These are phyloP conservation scores for Spathaspora arborariae DNA, from an alignment of 805 yeast genomes.

Conservation along the genomic window DNA sequence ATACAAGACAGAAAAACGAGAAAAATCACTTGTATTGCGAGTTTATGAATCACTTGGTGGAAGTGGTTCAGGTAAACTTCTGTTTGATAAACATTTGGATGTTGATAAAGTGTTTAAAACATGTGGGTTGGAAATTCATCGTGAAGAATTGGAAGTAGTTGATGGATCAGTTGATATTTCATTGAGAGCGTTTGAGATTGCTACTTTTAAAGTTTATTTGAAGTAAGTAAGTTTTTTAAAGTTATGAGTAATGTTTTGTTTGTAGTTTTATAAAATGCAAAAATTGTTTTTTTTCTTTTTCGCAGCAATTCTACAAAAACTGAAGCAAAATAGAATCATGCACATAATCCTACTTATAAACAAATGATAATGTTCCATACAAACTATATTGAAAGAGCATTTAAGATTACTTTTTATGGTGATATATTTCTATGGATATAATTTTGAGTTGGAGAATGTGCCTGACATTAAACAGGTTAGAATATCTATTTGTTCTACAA, in stretches of 20 bases:
- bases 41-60: constrained; percentile 92
- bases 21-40: constrained; percentile 55
- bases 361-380: too few relatives aligned
- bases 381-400: too few relatives aligned
- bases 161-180: constrained; percentile 34
- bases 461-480: too few relatives aligned
- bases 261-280: neutral
- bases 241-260: neutral
- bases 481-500: too few relatives aligned
- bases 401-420: too few relatives aligned
- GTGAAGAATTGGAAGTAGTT: constrained; percentile 35
- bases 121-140: constrained; percentile 54
- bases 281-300: neutral
- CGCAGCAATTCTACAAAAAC: neutral
- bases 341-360: too few relatives aligned
- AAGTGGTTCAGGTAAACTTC: constrained; percentile 48
- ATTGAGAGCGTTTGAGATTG: constrained; percentile 77
- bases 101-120: constrained; percentile 50
- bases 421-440: too few relatives aligned
- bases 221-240: constrained; percentile 8
- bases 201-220: constrained; percentile 52
- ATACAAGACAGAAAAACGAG: constrained; percentile 39
- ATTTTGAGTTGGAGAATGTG: too few relatives aligned
- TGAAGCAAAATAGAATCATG: neutral
- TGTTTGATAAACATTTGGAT: constrained; percentile 36